Evolutionary conservation across 192 early-diverging fungal species (phyloP).

Genomic region (Coemansia sp.): DNA sequence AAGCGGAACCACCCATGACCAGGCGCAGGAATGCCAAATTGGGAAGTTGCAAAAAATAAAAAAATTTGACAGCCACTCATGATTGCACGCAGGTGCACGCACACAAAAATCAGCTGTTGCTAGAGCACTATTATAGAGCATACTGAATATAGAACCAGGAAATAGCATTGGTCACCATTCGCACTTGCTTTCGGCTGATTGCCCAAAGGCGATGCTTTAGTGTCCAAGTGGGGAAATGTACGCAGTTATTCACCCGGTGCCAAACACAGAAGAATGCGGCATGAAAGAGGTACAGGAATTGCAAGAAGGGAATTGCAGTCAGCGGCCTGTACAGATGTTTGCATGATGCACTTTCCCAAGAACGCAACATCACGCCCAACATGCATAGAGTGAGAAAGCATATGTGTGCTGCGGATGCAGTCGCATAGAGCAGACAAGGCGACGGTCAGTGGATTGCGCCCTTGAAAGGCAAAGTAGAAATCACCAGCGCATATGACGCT

Average conservation of each 20-base stretch:
- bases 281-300: neutral
- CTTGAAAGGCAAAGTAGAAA: neutral
- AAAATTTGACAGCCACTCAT: neutral
- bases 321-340: neutral
- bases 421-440: neutral
- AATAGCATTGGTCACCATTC: neutral
- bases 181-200: neutral
- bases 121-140: neutral
- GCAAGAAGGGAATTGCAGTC: neutral
- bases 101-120: neutral
- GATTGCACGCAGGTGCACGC: neutral
- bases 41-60: neutral
- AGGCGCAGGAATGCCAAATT: neutral
- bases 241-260: neutral
- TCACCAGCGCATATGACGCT: constrained; percentile 12
- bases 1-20: neutral
- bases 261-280: neutral
- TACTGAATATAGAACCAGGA: neutral
- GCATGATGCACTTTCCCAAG: neutral
- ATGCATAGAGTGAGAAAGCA: neutral
- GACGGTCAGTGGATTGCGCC: neutral
- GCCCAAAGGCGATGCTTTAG: neutral
- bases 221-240: neutral
- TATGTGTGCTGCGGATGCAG: neutral
- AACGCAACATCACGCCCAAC: neutral